Conservation (phyloP, 441 rosid species). For the Dalechampia spathulata region DNA sequence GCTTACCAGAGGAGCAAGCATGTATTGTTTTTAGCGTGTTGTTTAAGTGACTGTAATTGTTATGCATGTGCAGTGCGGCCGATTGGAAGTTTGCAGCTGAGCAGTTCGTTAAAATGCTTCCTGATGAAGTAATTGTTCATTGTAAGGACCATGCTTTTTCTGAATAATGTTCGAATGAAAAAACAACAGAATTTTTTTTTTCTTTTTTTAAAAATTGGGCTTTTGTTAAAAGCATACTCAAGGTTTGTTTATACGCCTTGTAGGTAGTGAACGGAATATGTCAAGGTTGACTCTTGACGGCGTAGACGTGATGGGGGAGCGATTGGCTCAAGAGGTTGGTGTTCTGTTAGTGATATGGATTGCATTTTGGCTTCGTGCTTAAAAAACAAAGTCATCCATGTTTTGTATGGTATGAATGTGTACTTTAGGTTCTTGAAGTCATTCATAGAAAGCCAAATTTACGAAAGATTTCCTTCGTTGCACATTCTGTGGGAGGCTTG, state of each 20-base stretch:
- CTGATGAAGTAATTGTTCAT: conserved; percentile 77
- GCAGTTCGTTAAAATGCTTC: conserved; percentile 65
- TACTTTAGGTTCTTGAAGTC: conserved; percentile 65
- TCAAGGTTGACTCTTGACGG: conserved; percentile 72
- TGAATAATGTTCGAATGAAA: conserved; percentile 2
- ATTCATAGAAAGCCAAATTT: conserved; percentile 53
- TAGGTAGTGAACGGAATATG: conserved; percentile 81
- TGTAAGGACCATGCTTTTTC: conserved; percentile 35
- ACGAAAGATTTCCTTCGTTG: conserved; percentile 77
- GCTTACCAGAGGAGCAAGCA: no score
- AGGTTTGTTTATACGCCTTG: conserved; percentile 13
- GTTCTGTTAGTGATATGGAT: neutral
- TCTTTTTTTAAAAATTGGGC: no score
- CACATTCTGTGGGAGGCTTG: conserved; percentile 97
- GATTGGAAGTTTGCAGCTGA: conserved; percentile 97
- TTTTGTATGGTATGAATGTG: conserved; percentile 10
- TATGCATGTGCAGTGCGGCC: conserved; percentile 39
- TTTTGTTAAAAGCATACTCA: no score
- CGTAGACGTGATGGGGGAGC: conserved; percentile 97
- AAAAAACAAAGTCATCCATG: neutral
- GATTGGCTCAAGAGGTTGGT: conserved; percentile 75
- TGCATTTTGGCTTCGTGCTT: neutral
- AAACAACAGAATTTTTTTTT: no score
- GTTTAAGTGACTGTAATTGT: conserved; percentile 5
- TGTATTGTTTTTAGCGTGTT: no score